Evolutionary conservation across 73 alveolate species (phyloP).

Genomic region (Paramecium biaurelia): DNA sequence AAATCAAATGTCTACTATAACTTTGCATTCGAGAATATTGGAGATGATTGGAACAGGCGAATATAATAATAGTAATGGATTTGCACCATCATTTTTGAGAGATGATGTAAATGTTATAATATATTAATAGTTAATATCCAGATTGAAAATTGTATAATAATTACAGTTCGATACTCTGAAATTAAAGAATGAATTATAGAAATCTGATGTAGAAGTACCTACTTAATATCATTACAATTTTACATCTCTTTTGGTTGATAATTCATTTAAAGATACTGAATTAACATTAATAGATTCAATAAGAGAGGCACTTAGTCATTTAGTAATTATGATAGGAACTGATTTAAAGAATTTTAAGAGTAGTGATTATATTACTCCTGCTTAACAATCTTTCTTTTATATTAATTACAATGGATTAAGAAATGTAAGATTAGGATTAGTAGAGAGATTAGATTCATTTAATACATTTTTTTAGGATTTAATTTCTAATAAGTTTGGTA

Average conservation of each 20-base stretch:
- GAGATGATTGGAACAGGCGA: background rate
- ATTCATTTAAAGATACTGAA: background rate
- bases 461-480: background rate
- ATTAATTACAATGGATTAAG: background rate
- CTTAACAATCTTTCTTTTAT: background rate
- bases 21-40: background rate
- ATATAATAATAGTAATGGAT: background rate
- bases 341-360: background rate
- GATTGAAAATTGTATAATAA: background rate
- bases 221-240: background rate
- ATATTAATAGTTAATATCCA: background rate
- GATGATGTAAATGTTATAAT: background rate
- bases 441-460: background rate
- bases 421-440: background rate
- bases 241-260: background rate
- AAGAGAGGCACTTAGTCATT: background rate
- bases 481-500: background rate
- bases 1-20: background rate
- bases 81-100: background rate
- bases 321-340: background rate
- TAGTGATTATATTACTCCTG: background rate
- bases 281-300: background rate
- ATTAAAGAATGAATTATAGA: background rate
- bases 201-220: background rate
- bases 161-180: background rate